phyloP scores from a whole-genome alignment of 108 stramenopile species.

The Skeletonema grethae region DNA sequence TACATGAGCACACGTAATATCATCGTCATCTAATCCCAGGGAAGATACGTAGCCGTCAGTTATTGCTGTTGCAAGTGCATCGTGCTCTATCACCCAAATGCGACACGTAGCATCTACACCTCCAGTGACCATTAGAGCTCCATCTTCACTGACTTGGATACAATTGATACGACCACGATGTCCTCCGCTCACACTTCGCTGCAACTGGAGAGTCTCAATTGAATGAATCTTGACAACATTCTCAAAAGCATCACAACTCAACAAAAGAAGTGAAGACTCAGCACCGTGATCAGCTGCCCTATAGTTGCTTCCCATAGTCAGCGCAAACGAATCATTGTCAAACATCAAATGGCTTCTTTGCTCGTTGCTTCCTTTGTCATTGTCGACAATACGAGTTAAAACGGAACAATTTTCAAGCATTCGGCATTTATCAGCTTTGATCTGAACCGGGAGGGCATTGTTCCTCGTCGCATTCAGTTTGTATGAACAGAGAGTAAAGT shows the following conservation, averaged over 20 bases:
- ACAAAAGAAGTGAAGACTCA: conserved; percentile 57
- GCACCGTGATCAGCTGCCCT: conserved; percentile 45
- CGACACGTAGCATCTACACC: conserved; percentile 81
- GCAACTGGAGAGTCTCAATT: conserved; percentile 55
- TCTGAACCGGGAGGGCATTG: conserved; percentile 34
- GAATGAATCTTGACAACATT: conserved; percentile 73
- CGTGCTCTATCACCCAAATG: conserved; percentile 80
- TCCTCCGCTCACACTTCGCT: conserved; percentile 58
- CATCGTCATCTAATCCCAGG: conserved; percentile 49
- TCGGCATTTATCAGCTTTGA: conserved; percentile 63
- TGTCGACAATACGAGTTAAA: conserved; percentile 35
- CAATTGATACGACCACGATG: conserved; percentile 75
- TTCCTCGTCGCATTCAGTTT: conserved; percentile 51
- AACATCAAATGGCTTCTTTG: conserved; percentile 22
- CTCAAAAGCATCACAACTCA: conserved; percentile 83
- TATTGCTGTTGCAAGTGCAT: conserved; percentile 66
- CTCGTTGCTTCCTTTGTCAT: not conserved
- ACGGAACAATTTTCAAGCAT: conserved; percentile 43
- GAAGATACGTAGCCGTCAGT: conserved; percentile 76
- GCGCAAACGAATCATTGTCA: conserved; percentile 69
- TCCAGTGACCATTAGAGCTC: conserved; percentile 71
- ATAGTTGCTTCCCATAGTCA: conserved; percentile 59
- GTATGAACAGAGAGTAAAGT: conserved; percentile 76
- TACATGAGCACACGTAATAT: conserved; percentile 61
- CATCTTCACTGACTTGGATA: conserved; percentile 62